Conservation (phyloP, 1,139 yeast genomes). For the Blastobotrys aristatus region DNA sequence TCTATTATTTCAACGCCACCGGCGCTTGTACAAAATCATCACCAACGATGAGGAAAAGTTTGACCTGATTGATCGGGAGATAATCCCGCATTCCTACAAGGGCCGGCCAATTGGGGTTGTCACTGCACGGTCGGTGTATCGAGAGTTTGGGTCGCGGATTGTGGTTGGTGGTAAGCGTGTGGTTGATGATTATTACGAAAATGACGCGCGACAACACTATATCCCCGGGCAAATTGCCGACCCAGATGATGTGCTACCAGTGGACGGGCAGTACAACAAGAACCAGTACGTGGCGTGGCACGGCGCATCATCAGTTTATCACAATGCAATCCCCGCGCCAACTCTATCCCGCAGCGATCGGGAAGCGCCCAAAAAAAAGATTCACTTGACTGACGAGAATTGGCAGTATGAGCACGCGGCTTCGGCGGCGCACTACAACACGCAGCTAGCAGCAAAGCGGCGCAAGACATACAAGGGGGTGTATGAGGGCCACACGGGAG, state of each 20-base stretch:
- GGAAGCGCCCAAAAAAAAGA: constrained; percentile 28
- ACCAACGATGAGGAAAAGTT: constrained; percentile 74
- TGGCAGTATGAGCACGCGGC: constrained; percentile 87
- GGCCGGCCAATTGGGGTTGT: constrained; percentile 87
- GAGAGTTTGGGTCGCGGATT: constrained; percentile 89
- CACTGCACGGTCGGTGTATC: constrained; percentile 81
- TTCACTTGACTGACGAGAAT: constrained; percentile 55
- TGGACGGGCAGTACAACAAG: constrained; percentile 42
- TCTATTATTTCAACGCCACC: constrained; percentile 80
- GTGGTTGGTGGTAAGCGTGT: constrained; percentile 76
- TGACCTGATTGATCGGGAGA: constrained; percentile 73
- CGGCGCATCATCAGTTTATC: constrained; percentile 43
- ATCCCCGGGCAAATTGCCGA: constrained; percentile 79
- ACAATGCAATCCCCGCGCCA: constrained; percentile 31
- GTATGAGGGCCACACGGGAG: constrained; percentile 80
- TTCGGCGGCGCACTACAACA: constrained; percentile 67
- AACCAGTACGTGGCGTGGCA: constrained; percentile 52
- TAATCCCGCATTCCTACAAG: constrained; percentile 85
- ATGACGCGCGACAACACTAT: constrained; percentile 56
- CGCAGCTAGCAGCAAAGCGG: constrained; percentile 56
- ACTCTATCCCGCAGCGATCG: no score
- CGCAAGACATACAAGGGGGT: constrained; percentile 51
- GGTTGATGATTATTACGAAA: constrained; percentile 86
- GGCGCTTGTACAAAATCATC: constrained; percentile 64
- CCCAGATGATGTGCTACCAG: constrained; percentile 53